phyloP scores from a whole-genome alignment of 2,329 filamentous ascomycete species.

The Mycosphaerelloides madeirae region DNA sequence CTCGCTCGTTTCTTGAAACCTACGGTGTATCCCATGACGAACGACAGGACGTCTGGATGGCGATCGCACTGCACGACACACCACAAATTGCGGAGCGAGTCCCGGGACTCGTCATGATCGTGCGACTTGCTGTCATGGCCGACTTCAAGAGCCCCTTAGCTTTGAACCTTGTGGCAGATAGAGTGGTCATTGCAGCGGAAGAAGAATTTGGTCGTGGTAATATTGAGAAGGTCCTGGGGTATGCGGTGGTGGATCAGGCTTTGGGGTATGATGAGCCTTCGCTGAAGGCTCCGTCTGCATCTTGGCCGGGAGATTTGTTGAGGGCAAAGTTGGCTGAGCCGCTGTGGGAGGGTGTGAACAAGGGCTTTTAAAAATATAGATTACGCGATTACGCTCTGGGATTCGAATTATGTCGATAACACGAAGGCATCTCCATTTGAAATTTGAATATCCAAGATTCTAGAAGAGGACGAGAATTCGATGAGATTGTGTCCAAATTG shows the following conservation, averaged over 20 bases:
- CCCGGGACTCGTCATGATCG: slow-evolving; percentile 34
- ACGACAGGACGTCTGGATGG: slow-evolving; percentile 41
- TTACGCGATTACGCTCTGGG: too few relatives aligned
- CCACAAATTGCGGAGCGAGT: slow-evolving; percentile 44
- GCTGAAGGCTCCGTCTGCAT: slow-evolving; percentile 37
- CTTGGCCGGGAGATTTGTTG: slow-evolving; percentile 23
- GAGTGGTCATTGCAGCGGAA: slow-evolving; percentile 25
- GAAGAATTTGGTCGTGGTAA: slow-evolving; percentile 31
- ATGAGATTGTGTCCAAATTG: too few relatives aligned
- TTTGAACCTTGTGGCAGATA: slow-evolving; percentile 18
- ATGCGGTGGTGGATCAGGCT: slow-evolving; percentile 41
- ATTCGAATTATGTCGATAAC: too few relatives aligned
- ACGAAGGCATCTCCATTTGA: too few relatives aligned
- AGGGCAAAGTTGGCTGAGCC: slow-evolving; percentile 18
- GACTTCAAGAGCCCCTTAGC: slow-evolving; percentile 34
- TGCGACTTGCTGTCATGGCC: slow-evolving; percentile 36
- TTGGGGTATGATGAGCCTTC: slow-evolving; percentile 21
- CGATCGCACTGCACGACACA: slow-evolving; percentile 44
- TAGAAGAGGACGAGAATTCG: too few relatives aligned
- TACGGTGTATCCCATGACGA: slow-evolving; percentile 26
- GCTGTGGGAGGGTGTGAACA: slow-evolving; percentile 24
- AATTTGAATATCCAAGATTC: too few relatives aligned
- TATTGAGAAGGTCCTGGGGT: slow-evolving; percentile 43
- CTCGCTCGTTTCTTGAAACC: slow-evolving; percentile 29
- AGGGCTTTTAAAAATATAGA: slow-evolving; percentile 27